phyloP scores from a whole-genome alignment of 2,329 filamentous ascomycete species.

The Penicillium corylophilum region DNA sequence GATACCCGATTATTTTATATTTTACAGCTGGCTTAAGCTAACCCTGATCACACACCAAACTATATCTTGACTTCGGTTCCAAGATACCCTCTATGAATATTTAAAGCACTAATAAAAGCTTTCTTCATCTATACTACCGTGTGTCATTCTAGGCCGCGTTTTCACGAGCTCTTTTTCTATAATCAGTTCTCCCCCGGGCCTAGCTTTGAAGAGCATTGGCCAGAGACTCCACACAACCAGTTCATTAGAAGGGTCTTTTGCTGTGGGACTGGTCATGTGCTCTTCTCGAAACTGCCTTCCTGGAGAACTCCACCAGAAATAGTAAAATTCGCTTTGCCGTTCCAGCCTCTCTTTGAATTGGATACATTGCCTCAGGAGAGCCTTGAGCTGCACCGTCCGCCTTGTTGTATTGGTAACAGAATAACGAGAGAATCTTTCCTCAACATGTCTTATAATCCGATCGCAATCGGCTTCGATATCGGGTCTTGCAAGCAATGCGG shows the following conservation, averaged over 20 bases:
- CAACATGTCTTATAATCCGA: background rate
- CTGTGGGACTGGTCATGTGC: constrained; percentile 5
- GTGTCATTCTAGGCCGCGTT: background rate
- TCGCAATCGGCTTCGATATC: background rate
- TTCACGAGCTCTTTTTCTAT: constrained; percentile 14
- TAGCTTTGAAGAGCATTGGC: constrained; percentile 11
- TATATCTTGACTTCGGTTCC: background rate
- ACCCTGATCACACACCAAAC: background rate
- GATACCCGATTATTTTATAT: background rate
- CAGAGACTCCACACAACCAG: constrained; percentile 11
- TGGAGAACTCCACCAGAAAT: constrained; percentile 10
- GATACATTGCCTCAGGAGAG: constrained; percentile 12
- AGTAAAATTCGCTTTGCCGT: constrained; percentile 14
- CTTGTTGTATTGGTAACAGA: background rate
- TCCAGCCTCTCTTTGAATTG: constrained; percentile 21
- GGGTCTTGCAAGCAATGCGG: background rate
- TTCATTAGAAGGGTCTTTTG: background rate
- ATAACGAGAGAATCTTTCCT: background rate
- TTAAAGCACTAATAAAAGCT: background rate
- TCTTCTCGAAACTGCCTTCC: background rate
- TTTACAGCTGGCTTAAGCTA: background rate
- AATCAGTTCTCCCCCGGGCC: background rate
- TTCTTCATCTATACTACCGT: background rate
- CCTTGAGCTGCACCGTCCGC: constrained; percentile 3
- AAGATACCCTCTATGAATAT: background rate